Evolutionary conservation across 2,329 filamentous ascomycete species (phyloP), one percentile per base, ranked within the genome.

Genomic region (Fusarium praegraminearum): DNA sequence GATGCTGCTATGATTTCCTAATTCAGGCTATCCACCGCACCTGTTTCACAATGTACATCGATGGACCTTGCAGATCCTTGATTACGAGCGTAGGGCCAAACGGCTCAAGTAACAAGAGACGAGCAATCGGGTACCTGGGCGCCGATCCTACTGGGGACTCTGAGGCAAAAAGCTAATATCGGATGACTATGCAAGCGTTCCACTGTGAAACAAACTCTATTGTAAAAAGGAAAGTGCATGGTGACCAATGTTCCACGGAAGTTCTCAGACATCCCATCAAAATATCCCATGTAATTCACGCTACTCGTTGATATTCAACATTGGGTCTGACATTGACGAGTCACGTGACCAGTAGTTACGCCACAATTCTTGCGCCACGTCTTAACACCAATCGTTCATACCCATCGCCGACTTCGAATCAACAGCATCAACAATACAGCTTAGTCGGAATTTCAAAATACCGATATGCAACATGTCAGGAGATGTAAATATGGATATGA

Each of bases 321-420:
- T 36, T 18, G 18, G 38, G 12, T 24, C 7, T 24, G 38, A 3
- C 20, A 24, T 5, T 28, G 2, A 15, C 3, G 16, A 44, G 16
- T 4, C 44, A 46, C 44, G 44, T 46, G 44, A 20, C 5, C 18
- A 5, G 7, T 1, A 1, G 8, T 4, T 16, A n/a, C 40, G 36
- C 57, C 61, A 64, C 44, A 55, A 10, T 16, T 3, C 11, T 9
- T 18, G 26, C 49, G 57, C 57, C 57, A 62, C 57, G 47, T 10
- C 22, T 38, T 22, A 51, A 50, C 54, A 35, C 44, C 20, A 54
- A 33, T 54, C 30, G 6, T 30, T 15, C 6, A 47, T 20, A 45
- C 26, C 26, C 41, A 38, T 28, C 26, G 30, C 16, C n/a, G 28
- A 35, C 24, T 30, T 38, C 32, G 33, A 20, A 12, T 28, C 22